phyloP scores from a whole-genome alignment of 106 monocot genomes.

The Phalaenopsis aphrodite region DNA sequence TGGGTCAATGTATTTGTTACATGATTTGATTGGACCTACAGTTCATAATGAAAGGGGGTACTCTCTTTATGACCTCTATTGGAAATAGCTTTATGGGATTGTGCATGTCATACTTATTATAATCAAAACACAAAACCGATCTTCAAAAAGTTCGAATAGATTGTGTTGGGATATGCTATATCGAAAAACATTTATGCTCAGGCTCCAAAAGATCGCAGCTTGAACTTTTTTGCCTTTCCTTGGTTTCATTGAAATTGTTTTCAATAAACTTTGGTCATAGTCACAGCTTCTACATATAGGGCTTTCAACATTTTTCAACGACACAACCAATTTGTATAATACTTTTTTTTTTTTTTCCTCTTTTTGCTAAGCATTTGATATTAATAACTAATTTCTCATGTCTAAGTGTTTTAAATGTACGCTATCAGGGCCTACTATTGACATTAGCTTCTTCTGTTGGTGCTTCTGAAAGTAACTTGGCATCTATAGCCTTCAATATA shows the following conservation, averaged over 20 bases:
- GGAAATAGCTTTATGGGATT: no score
- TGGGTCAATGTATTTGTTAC: not conserved
- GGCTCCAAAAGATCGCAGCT: not conserved
- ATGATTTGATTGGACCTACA: not conserved
- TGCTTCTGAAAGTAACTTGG: not conserved
- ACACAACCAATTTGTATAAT: not conserved
- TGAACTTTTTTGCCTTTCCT: not conserved
- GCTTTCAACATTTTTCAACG: not conserved
- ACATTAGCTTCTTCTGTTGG: no score
- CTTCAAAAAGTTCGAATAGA: not conserved
- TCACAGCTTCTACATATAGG: not conserved
- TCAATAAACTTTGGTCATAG: not conserved
- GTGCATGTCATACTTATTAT: no score
- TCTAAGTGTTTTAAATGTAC: not conserved
- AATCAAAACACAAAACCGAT: not conserved
- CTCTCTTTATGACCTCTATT: no score
- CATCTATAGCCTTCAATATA: not conserved
- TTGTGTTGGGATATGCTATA: not conserved
- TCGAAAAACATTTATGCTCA: not conserved
- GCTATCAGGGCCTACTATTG: not conserved
- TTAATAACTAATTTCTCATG: not conserved
- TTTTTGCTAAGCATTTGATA: not conserved
- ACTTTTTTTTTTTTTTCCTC: not conserved
- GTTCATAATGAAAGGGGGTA: no score
- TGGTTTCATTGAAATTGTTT: not conserved